These are phyloP conservation scores for Diaporthe nobilis DNA, from an alignment of 2,329 filamentous ascomycete genomes.

Conservation along the genomic window DNA sequence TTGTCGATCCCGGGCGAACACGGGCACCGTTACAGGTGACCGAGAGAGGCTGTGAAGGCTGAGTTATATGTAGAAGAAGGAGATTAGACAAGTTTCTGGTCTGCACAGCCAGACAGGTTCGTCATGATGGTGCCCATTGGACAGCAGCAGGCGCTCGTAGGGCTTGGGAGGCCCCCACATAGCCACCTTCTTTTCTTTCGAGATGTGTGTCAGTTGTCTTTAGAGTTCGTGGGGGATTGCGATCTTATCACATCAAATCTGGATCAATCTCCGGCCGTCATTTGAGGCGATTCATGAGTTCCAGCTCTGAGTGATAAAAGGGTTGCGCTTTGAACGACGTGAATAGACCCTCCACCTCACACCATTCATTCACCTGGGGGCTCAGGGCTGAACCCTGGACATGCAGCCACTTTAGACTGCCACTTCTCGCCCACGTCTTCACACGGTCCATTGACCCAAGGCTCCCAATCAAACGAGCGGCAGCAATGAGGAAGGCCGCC, in stretches of 20 bases:
- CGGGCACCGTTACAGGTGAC: constrained; percentile 12
- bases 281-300: background rate
- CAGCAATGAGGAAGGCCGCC: background rate
- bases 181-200: background rate
- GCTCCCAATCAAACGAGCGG: background rate
- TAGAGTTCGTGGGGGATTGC: background rate
- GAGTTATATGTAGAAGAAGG: background rate
- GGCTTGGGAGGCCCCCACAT: background rate
- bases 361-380: background rate
- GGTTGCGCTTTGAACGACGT: background rate
- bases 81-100: constrained; percentile 1
- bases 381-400: background rate
- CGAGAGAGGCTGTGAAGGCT: constrained; percentile 21
- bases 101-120: background rate
- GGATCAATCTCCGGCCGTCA: background rate
- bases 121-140: background rate
- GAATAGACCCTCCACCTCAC: background rate
- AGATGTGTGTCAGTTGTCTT: background rate
- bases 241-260: background rate
- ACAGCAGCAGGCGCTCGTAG: background rate
- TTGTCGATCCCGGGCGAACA: constrained; percentile 23
- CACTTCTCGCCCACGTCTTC: background rate
- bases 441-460: background rate
- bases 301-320: background rate
- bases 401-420: background rate